Conservation (phyloP, 73 alveolate genomes). For the Paramecium octaurelia region DNA sequence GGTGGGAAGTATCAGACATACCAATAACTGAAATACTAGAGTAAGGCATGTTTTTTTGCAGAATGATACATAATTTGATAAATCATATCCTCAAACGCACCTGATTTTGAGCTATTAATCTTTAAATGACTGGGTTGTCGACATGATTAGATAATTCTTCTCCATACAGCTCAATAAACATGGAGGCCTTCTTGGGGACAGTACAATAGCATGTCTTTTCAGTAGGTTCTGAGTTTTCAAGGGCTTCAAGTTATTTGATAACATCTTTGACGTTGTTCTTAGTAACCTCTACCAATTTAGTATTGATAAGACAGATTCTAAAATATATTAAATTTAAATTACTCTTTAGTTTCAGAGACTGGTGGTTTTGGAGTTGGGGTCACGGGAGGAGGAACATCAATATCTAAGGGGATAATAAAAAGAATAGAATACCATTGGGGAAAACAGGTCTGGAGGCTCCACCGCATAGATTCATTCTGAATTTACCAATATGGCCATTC, state of each 20-base stretch:
- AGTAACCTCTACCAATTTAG: conserved; percentile 31
- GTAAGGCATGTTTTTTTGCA: conserved; percentile 28
- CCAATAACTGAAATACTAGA: conserved; percentile 41
- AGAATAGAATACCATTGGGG: not conserved
- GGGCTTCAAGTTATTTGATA: not conserved
- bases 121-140: conserved; percentile 29
- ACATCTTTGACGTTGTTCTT: not conserved
- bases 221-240: not conserved
- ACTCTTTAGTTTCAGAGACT: conserved; percentile 31
- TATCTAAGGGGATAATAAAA: not conserved
- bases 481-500: conserved; percentile 48
- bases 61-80: conserved; percentile 3
- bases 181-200: not conserved
- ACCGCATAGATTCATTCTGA: conserved; percentile 34
- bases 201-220: conserved; percentile 39
- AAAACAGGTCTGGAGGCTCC: conserved; percentile 26
- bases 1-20: conserved; percentile 42
- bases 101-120: conserved; percentile 30
- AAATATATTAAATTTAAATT: not conserved
- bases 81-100: conserved; percentile 31
- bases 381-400: conserved; percentile 20
- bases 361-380: conserved; percentile 48
- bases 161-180: not conserved
- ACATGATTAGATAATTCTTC: not conserved
- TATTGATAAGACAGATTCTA: conserved; percentile 7